Evolutionary conservation across 2,329 filamentous ascomycete genomes (phyloP).

Genomic region (Colletotrichum tropicale): DNA sequence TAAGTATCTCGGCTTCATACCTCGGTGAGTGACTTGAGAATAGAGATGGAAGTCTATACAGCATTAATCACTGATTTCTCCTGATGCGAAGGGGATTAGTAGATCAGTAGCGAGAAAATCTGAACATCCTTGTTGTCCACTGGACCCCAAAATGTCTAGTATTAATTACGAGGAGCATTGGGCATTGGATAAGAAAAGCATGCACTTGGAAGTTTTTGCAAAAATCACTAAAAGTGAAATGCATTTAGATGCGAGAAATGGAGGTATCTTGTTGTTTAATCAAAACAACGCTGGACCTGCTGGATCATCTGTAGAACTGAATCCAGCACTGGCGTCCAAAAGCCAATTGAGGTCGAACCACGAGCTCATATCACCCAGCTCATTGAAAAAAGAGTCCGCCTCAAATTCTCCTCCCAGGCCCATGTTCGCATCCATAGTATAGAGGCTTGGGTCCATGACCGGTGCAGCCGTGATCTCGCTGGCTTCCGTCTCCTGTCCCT

Average conservation of each 20-base stretch:
- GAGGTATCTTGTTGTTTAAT: not conserved
- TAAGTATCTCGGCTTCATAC: not conserved
- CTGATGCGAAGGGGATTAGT: too few species aligned
- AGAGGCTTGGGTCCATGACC: not conserved
- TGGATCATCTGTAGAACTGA: not conserved
- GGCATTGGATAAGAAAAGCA: too few species aligned
- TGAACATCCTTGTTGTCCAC: too few species aligned
- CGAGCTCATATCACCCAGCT: conserved; percentile 28
- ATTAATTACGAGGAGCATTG: too few species aligned
- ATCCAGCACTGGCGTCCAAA: not conserved
- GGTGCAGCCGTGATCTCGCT: not conserved
- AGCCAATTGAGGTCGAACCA: conserved; percentile 31
- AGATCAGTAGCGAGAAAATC: too few species aligned
- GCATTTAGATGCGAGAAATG: too few species aligned
- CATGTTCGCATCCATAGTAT: not conserved
- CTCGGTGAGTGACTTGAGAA: not conserved
- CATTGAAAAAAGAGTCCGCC: conserved; percentile 21
- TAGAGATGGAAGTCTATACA: not conserved
- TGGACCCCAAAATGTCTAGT: too few species aligned
- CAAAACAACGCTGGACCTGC: not conserved
- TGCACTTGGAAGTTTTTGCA: too few species aligned
- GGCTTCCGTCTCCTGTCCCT: not conserved
- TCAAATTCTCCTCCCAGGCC: not conserved
- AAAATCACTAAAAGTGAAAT: too few species aligned
- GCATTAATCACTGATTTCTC: too few species aligned